A percentile compares a stretch with the other conserved stretches of the same genome.
Conservation (phyloP, 495 filamentous ascomycete genomes). For the Glonium stellatum region DNA sequence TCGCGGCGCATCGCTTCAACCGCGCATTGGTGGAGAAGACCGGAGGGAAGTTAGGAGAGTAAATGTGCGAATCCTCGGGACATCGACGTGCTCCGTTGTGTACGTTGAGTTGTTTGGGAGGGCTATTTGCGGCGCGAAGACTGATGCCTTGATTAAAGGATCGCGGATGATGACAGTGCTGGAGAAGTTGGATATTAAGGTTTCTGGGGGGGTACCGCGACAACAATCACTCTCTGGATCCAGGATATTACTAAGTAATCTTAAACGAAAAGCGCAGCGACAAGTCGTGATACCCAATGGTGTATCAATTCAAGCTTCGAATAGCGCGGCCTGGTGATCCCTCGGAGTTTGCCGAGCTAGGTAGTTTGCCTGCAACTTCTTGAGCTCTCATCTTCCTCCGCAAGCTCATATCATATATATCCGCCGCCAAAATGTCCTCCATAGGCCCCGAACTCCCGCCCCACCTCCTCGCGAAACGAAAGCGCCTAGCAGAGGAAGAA, state of each 20-base stretch:
- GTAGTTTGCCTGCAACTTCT: neutral
- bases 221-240: too few relatives aligned
- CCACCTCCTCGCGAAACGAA: constrained; percentile 39
- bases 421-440: constrained; percentile 30
- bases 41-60: neutral
- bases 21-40: constrained; percentile 9
- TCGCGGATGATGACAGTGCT: too few relatives aligned
- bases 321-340: neutral
- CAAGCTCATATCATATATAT: too few relatives aligned
- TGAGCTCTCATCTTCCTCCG: neutral
- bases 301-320: neutral
- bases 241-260: too few relatives aligned
- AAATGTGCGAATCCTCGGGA: constrained; percentile 1
- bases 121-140: constrained; percentile 4
- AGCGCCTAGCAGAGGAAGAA: constrained; percentile 32
- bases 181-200: too few relatives aligned
- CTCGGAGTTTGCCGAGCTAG: neutral
- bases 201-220: too few relatives aligned
- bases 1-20: constrained; percentile 28
- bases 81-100: constrained; percentile 3
- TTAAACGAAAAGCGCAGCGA: neutral
- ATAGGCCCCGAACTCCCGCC: constrained; percentile 38
- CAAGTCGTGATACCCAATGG: neutral
- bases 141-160: neutral
- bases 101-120: constrained; percentile 8